phyloP scores from a whole-genome alignment of 139 green algal species.

The Chlorella vulgaris region DNA sequence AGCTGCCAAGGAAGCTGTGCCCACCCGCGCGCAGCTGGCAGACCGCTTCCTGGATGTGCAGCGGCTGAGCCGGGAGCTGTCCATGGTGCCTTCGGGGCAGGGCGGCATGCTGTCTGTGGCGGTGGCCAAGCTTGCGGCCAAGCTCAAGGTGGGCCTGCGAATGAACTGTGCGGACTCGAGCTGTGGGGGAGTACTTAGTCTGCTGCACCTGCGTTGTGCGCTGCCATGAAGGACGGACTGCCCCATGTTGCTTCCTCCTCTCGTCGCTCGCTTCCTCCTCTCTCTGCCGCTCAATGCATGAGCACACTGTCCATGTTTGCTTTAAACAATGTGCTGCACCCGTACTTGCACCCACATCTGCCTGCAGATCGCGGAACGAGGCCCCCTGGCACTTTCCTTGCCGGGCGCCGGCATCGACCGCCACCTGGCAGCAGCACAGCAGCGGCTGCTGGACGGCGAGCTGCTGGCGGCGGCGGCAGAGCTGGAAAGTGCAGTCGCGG shows the following conservation, averaged over 20 bases:
- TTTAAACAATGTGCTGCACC: not conserved
- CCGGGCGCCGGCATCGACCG: slow-evolving; percentile 27
- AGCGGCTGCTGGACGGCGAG: slow-evolving; percentile 15
- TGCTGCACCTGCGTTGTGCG: not conserved
- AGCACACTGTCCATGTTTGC: no score
- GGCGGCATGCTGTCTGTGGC: slow-evolving; percentile 46
- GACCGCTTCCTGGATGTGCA: slow-evolving; percentile 39
- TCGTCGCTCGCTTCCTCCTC: no score
- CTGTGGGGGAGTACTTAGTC: not conserved
- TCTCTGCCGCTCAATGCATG: no score
- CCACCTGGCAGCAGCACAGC: slow-evolving; percentile 12
- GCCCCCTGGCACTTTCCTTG: slow-evolving; percentile 4
- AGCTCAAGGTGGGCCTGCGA: slow-evolving; percentile 44
- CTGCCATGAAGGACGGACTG: not conserved
- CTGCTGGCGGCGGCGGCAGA: slow-evolving; percentile 29
- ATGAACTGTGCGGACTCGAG: not conserved
- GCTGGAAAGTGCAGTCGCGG: slow-evolving; percentile 20
- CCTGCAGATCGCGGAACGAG: slow-evolving; percentile 36
- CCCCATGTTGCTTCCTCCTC: no score
- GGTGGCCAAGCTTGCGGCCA: slow-evolving; percentile 49
- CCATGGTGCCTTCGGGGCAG: slow-evolving; percentile 40
- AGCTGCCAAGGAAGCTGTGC: slow-evolving; percentile 11
- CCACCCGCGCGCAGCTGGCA: slow-evolving; percentile 45
- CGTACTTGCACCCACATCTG: no score
- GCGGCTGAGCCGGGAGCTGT: slow-evolving; percentile 29